Percentiles rank a stretch among this genome's conserved stretches.
Conservation (phyloP, 768 basidiomycete genomes). For the Termitomyces sp. region DNA sequence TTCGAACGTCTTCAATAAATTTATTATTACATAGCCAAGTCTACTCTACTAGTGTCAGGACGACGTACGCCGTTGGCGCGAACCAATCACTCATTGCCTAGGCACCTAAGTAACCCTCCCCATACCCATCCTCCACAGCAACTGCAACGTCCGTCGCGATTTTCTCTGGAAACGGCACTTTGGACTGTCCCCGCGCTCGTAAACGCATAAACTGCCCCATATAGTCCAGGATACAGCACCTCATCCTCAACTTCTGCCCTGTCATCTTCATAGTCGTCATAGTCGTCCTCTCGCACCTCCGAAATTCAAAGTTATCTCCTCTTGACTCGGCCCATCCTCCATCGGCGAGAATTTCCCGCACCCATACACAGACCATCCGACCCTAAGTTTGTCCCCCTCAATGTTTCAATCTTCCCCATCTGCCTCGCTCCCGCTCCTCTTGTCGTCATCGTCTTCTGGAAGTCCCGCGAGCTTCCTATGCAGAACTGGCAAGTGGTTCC, state of each 20-base stretch:
- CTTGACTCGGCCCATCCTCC: constrained; percentile 31
- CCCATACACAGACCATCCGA: constrained; percentile 20
- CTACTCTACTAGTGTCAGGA: not conserved
- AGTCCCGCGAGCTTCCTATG: constrained; percentile 22
- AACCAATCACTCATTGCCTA: constrained; percentile 43
- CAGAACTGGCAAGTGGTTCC: constrained; percentile 30
- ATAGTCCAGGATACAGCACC: constrained; percentile 61
- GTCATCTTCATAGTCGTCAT: constrained; percentile 18
- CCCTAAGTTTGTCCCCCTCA: constrained; percentile 22
- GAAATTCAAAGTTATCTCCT: constrained; percentile 49
- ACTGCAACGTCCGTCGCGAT: constrained; percentile 23
- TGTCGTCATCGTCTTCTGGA: constrained; percentile 14
- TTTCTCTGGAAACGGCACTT: constrained; percentile 31
- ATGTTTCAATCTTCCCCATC: constrained; percentile 21
- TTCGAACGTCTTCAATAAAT: no score
- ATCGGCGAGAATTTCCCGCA: constrained; percentile 18
- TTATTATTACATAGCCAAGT: no score
- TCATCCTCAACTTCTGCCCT: constrained; percentile 27
- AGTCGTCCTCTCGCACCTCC: constrained; percentile 11
- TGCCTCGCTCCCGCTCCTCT: constrained; percentile 10
- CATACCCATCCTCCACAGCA: constrained; percentile 38
- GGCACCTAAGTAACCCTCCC: constrained; percentile 31
- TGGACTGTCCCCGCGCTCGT: constrained; percentile 22
- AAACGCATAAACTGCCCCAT: constrained; percentile 77
- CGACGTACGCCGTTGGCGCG: constrained; percentile 27